Base-by-base conservation (phyloP, 306 rosid genomes). In the Quercus parvula region DNA sequence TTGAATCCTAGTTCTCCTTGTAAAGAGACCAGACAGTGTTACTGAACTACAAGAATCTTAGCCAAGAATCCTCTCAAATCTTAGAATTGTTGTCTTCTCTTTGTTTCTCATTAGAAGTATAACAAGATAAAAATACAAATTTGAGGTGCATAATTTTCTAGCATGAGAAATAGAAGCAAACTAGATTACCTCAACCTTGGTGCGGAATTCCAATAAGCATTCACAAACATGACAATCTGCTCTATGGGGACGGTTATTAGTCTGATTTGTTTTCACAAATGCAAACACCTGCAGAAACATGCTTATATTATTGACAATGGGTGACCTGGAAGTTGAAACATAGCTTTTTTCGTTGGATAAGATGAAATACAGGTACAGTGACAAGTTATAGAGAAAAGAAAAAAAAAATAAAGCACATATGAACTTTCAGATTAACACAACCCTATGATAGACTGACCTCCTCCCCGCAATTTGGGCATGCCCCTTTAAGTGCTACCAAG, bases 191-290 rank as follows among this genome's bases (percentile, higher is more conserved):
- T 93, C 98, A 5, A 87, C 79, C 83, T 88, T 89, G 68, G 93
- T 85, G 56, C 93, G 89, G 83, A 96, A 96, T 73, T 96, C 99
- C 80, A 96, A 79, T 56, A 88, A 64, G 87, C 88, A 78, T 73
- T 81, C 98, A 46, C 98, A 96, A 20, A 96, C 97, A 80, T 93
- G 98, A 77, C 99, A 96, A 74, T 96, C 75, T 81, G 99, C 95
- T 88, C 97, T 87, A 78, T 93, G 99, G 13, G 96, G 94, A 22
- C 91, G 75, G 85, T 84, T 83, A 79, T 64, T 78, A 64, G 87
- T 66, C 61, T 80, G 77, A 76, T 91, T 90, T 19, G 91, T 80
- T 77, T 76, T 87, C 84, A 91, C 98, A 86, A 96, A 96, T 77
- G 99, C 98, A 88, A 96, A 93, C 71, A 96, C 98, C 98, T 96